Evolutionary conservation across 2,329 filamentous ascomycete genomes (phyloP), one percentile per base, ranked within the genome.

Genomic region (Colletotrichum orbiculare): DNA sequence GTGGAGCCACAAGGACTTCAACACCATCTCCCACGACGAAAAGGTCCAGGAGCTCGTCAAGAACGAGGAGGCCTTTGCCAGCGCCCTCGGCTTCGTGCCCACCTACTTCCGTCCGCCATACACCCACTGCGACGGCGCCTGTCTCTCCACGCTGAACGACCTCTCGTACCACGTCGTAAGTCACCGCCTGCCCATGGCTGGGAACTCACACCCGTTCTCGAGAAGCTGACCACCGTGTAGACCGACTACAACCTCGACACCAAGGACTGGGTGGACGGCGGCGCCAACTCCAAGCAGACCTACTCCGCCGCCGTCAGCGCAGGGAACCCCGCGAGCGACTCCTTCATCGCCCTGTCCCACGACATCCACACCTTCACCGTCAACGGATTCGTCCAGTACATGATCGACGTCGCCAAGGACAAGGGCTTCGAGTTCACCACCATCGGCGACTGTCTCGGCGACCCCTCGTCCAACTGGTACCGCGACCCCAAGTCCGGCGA

Each of bases 331-430:
- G 11, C 63, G 3, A 60, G 67, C 13, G 56, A 63, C 1, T 70
- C 70, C 9, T 77, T 72, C 59, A 71, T 77, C 33, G 64, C 73
- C 6, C 69, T 78, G 64, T 74, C 74, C 15, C 81, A 83, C 70
- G 81, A 83, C 64, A 82, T 82, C 54, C 78, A 83, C 68, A 67
- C 77, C 54, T 76, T 80, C 72, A 83, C 81, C 8, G 81, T 78
- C 4, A 71, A 77, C 49, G 78, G 76, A 64, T 74, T 83, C 60
- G 80, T 81, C 13, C 76, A 76, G 50, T 82, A 73, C 72, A 82
- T 83, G 77, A 79, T 83, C 39, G 73, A 78, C 9, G 76, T 72
- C 54, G 71, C 78, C 5, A 75, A 73, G 46, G 62, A 67, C 8
- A 75, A 79, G 37, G 77, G 77, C 25, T 82, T 79, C 75, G 76